Base-by-base conservation (phyloP, 331 rosid genomes). In the Quercus tomentella region DNA sequence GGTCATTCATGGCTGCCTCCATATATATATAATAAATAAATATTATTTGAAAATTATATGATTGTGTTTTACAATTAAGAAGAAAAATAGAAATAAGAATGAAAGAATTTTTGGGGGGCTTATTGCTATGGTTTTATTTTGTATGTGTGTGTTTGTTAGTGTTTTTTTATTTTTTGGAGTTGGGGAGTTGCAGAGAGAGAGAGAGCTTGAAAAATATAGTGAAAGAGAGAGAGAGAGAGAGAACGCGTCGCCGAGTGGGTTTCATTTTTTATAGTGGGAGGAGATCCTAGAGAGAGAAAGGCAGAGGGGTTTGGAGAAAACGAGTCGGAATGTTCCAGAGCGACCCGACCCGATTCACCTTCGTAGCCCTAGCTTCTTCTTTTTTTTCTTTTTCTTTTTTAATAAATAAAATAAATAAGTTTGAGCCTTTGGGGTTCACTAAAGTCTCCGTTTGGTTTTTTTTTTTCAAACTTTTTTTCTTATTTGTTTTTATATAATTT, bases 1-100 rank as follows among this genome's bases (percentile, higher is more conserved):
- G 92, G 71, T 86, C 89, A 55, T 91, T 91, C 91, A 83, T 79
- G 83, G 82, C 54, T 33, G 87, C 84, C 79, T 89, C 92, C 87
- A 81, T 79, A 28, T 14, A 61, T n/a, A 35, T 70, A 62, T 49
- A 54, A 56, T 37, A 51, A 8, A 61, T 17, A 54, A 52, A 56
- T 49, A 12, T 61, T 11, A 5, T 11, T n/a, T 49, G 55, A 41
- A 45, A 16, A 66, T 5, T 20, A 61, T 28, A 66, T 4, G 23
- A 31, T 18, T 31, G 5, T 18, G 5, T 4, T 67, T 9, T 33
- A 20, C n/a, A 10, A 18, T 20, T 9, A 67, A 26, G 67, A 51
- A 69, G 56, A 9, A 23, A 79, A 23, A 79, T 69, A 21, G 30
- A 15, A 37, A 61, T 1, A 58, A 7, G 54, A 68, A 66, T 52